phyloP scores from a whole-genome alignment of 148 eudicot species.

The Diospyros lotus region DNA sequence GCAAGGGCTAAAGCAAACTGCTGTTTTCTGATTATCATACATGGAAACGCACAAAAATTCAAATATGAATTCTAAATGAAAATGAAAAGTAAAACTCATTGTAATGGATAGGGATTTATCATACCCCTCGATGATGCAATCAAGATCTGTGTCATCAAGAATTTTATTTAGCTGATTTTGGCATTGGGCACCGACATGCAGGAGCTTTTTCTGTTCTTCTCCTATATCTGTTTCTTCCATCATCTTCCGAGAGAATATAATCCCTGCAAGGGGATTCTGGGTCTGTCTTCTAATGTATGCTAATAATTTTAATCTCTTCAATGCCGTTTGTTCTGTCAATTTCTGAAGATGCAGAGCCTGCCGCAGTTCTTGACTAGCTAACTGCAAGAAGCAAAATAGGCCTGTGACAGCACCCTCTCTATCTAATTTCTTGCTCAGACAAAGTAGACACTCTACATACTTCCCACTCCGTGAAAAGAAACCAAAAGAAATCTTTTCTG shows the following conservation, averaged over 20 bases:
- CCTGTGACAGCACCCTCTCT: slow-evolving; percentile 71
- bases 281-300: slow-evolving; percentile 76
- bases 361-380: slow-evolving; percentile 88
- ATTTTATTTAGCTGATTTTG: slow-evolving; percentile 80
- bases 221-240: slow-evolving; percentile 61
- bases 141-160: slow-evolving; percentile 86
- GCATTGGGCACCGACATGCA: slow-evolving; percentile 67
- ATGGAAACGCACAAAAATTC: background rate
- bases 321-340: slow-evolving; percentile 71
- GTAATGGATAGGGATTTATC: slow-evolving; percentile 7
- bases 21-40: background rate
- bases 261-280: slow-evolving; percentile 76
- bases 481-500: slow-evolving; percentile 72
- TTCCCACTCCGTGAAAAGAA: slow-evolving; percentile 63
- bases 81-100: background rate
- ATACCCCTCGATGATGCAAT: slow-evolving; percentile 85
- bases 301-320: slow-evolving; percentile 59
- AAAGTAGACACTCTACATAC: slow-evolving; percentile 68
- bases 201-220: slow-evolving; percentile 54
- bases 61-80: background rate
- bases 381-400: slow-evolving; percentile 85
- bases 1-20: background rate
- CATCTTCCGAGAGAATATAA: slow-evolving; percentile 60
- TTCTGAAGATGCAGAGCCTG: slow-evolving; percentile 85
- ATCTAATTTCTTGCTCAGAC: slow-evolving; percentile 66